These are phyloP conservation scores for Phytophthora macrochlamydospora DNA, from an alignment of 352 stramenopile genomes.

Conservation along the genomic window DNA sequence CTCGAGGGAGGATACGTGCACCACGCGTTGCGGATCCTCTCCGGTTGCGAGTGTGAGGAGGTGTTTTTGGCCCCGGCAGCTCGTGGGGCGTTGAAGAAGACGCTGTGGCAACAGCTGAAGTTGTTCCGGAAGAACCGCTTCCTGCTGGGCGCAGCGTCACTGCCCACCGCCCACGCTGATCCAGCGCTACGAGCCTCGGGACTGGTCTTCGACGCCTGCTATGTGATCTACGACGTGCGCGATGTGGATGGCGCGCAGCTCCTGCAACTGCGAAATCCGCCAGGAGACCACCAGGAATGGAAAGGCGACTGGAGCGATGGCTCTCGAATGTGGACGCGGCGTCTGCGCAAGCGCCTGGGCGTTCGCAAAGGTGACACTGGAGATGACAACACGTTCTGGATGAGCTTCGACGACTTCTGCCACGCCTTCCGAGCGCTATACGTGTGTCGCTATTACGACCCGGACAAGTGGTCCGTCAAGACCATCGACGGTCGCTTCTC, in stretches of 20 bases:
- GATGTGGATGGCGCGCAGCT: conserved; percentile 87
- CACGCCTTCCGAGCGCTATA: conserved; percentile 91
- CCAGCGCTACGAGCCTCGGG: conserved; percentile 89
- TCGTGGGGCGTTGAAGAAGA: conserved; percentile 86
- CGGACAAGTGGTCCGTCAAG: conserved; percentile 71
- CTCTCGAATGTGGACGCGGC: conserved; percentile 91
- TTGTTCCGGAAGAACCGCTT: conserved; percentile 89
- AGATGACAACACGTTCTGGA: conserved; percentile 94
- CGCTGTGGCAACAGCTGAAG: conserved; percentile 91
- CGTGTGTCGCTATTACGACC: conserved; percentile 93
- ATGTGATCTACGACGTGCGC: conserved; percentile 92
- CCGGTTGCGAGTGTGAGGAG: conserved; percentile 87
- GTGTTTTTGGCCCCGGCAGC: conserved; percentile 86
- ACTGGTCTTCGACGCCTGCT: conserved; percentile 91
- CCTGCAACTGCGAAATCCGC: conserved; percentile 91
- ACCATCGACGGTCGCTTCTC: conserved; percentile 61
- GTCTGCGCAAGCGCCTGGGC: conserved; percentile 81
- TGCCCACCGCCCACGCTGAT: conserved; percentile 85
- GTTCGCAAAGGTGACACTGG: conserved; percentile 71
- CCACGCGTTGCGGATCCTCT: conserved; percentile 88
- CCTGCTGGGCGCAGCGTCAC: conserved; percentile 89
- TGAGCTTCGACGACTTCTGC: conserved; percentile 95
- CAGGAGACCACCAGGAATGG: conserved; percentile 92
- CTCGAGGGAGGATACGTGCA: conserved; percentile 92
- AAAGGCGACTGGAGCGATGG: conserved; percentile 93